These are phyloP conservation scores for Saccharomyces hybrid DNA, from an alignment of 1,139 yeast species.

Conservation along the genomic window DNA sequence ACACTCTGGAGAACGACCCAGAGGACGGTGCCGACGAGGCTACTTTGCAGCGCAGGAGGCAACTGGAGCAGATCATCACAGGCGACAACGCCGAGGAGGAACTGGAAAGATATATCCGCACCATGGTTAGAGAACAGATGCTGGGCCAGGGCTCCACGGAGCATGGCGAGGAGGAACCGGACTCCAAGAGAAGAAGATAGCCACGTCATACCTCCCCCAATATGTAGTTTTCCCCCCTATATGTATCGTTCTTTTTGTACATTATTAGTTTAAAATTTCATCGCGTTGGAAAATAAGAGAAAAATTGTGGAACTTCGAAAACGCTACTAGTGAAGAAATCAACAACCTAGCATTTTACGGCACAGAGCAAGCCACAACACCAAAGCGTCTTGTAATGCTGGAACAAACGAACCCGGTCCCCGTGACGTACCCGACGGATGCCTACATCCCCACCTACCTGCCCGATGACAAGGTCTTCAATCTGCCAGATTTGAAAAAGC, in stretches of 20 bases:
- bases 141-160: constrained; percentile 9
- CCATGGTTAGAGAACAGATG: constrained; percentile 51
- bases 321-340: not conserved
- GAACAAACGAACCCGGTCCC: constrained; percentile 11
- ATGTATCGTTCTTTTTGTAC: not conserved
- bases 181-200: constrained; percentile 27
- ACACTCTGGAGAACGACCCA: constrained; percentile 44
- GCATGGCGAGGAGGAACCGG: constrained; percentile 13
- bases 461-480: constrained; percentile 30
- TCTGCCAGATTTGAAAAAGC: not conserved
- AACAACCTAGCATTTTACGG: not conserved
- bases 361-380: not conserved
- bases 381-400: not conserved
- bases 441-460: constrained; percentile 50
- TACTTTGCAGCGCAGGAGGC: constrained; percentile 50
- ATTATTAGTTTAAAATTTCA: not conserved
- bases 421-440: constrained; percentile 49
- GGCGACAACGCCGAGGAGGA: constrained; percentile 77
- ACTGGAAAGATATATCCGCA: constrained; percentile 57
- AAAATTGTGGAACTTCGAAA: not conserved
- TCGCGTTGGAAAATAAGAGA: not conserved
- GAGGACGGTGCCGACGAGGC: constrained; percentile 37
- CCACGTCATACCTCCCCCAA: not conserved
- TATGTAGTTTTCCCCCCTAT: not conserved
- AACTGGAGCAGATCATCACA: constrained; percentile 61